A percentile compares a stretch with the other conserved stretches of the same genome.
Conservation (phyloP, 2,329 filamentous ascomycete species). For the Calonectria pseudoturangicola region DNA sequence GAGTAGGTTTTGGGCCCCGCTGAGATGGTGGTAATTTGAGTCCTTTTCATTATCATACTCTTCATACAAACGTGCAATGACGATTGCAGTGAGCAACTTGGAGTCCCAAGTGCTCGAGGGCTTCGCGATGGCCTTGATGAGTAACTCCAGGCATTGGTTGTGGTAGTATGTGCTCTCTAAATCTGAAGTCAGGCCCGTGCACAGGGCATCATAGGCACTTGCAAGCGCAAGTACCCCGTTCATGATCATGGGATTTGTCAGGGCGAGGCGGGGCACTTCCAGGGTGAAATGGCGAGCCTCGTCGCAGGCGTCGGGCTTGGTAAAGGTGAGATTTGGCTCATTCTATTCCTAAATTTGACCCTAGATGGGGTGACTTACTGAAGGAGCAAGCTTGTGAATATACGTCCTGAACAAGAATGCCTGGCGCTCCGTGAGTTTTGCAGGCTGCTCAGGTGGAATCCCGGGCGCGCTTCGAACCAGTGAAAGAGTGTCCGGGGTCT, state of each 20-base stretch:
- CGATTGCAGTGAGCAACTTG: slow-evolving; percentile 67
- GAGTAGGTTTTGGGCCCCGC: slow-evolving; percentile 61
- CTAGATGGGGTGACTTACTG: slow-evolving; percentile 17
- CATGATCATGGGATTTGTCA: slow-evolving; percentile 66
- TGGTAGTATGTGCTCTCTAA: slow-evolving; percentile 50
- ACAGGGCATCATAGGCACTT: slow-evolving; percentile 65
- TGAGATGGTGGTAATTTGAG: slow-evolving; percentile 62
- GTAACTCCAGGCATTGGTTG: slow-evolving; percentile 65
- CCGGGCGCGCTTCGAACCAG: neutral
- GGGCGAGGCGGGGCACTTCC: slow-evolving; percentile 67
- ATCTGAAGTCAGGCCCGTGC: slow-evolving; percentile 51
- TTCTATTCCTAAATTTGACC: neutral
- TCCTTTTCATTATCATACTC: slow-evolving; percentile 60
- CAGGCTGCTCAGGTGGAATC: neutral
- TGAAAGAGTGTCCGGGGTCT: too few species aligned
- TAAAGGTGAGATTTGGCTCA: neutral
- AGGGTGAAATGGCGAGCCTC: slow-evolving; percentile 62
- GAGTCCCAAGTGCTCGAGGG: slow-evolving; percentile 66
- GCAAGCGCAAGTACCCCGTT: slow-evolving; percentile 68
- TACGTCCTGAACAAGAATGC: slow-evolving; percentile 36
- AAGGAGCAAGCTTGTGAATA: slow-evolving; percentile 34
- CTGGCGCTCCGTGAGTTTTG: slow-evolving; percentile 29
- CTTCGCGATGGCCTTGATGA: slow-evolving; percentile 66
- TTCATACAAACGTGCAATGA: slow-evolving; percentile 69
- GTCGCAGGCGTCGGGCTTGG: slow-evolving; percentile 43